These are phyloP conservation scores for Rhododendron molle DNA, from an alignment of 148 eudicot genomes.

Conservation along the genomic window DNA sequence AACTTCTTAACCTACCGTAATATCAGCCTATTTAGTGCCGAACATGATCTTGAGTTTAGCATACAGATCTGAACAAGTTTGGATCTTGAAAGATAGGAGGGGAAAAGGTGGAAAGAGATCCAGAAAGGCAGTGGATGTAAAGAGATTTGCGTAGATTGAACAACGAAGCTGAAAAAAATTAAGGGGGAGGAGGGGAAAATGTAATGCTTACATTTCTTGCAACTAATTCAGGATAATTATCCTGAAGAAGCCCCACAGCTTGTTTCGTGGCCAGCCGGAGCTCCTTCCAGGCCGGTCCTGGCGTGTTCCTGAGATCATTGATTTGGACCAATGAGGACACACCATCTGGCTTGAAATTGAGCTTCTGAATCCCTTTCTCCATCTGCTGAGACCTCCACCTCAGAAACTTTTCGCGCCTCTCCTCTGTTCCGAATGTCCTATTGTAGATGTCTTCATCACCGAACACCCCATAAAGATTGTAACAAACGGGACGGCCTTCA, in stretches of 20 bases:
- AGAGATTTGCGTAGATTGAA: background rate
- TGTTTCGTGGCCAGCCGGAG: slow-evolving; percentile 41
- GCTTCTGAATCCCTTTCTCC: slow-evolving; percentile 51
- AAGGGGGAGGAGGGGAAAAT: background rate
- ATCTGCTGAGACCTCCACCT: slow-evolving; percentile 61
- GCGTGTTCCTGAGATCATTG: slow-evolving; percentile 56
- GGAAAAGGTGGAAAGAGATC: background rate
- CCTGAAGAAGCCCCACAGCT: slow-evolving; percentile 55
- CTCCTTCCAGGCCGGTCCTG: slow-evolving; percentile 58
- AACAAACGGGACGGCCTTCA: slow-evolving; percentile 56
- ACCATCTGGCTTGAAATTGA: slow-evolving; percentile 54
- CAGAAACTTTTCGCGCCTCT: slow-evolving; percentile 41
- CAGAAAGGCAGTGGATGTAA: background rate
- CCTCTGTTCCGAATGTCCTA: slow-evolving; percentile 46
- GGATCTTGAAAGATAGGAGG: background rate
- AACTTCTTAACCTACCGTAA: background rate
- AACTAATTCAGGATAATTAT: slow-evolving; percentile 75
- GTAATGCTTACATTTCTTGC: slow-evolving; percentile 48
- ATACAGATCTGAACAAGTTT: background rate
- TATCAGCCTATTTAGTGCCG: background rate
- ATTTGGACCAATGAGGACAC: slow-evolving; percentile 47
- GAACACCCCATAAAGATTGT: slow-evolving; percentile 58
- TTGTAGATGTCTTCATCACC: slow-evolving; percentile 40
- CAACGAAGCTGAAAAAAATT: background rate
- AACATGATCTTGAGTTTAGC: background rate